phyloP scores from a whole-genome alignment of 495 filamentous ascomycete species.

The Penicillium flavigenum region DNA sequence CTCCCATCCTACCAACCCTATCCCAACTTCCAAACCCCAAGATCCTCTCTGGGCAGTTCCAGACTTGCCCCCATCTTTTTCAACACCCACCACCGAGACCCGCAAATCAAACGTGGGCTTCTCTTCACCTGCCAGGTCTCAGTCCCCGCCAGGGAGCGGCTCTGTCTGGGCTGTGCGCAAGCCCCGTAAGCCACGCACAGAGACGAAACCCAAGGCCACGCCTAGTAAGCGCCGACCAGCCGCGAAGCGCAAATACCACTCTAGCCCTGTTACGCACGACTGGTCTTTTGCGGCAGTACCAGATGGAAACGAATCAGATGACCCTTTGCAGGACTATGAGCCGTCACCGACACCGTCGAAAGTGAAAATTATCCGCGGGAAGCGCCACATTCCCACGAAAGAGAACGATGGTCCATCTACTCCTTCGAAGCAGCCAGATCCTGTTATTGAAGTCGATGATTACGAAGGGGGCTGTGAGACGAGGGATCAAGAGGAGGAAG shows the following conservation, averaged over 20 bases:
- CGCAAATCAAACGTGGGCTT: conserved; percentile 16
- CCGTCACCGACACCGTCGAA: conserved; percentile 36
- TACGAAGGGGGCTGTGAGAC: background rate
- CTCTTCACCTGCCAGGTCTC: conserved; percentile 20
- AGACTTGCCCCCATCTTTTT: conserved; percentile 36
- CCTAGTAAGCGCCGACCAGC: conserved; percentile 23
- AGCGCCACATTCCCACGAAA: conserved; percentile 13
- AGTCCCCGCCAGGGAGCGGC: conserved; percentile 40
- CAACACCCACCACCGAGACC: conserved; percentile 35
- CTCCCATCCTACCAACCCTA: conserved; percentile 2
- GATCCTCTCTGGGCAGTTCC: conserved; percentile 42
- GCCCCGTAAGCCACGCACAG: conserved; percentile 26
- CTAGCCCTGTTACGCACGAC: conserved; percentile 41
- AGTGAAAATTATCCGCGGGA: conserved; percentile 26
- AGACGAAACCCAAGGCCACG: conserved; percentile 25
- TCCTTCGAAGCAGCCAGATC: background rate
- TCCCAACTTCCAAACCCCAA: conserved; percentile 9
- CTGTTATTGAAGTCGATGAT: background rate
- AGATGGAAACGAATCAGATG: conserved; percentile 47
- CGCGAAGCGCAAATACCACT: conserved; percentile 33
- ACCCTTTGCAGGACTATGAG: conserved; percentile 44
- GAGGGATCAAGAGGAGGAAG: background rate
- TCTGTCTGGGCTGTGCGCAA: conserved; percentile 42
- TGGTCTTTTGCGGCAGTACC: conserved; percentile 45
- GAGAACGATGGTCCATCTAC: background rate